Conservation (phyloP, 2,329 filamentous ascomycete species). For the Fusarium algeriense region DNA sequence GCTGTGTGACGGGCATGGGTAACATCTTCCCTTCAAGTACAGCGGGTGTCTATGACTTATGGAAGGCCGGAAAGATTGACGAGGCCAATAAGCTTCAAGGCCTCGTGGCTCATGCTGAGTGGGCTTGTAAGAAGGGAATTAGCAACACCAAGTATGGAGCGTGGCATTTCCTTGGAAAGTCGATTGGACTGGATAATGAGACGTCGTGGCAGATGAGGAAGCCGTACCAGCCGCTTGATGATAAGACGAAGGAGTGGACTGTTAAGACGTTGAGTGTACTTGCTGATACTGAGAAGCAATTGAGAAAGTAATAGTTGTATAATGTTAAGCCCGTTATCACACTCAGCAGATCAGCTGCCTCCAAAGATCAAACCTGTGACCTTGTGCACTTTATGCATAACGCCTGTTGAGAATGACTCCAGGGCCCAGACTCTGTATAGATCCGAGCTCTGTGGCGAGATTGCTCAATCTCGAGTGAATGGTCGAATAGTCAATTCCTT, state of each 20-base stretch:
- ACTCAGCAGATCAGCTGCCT: too few relatives aligned
- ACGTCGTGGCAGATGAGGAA: conserved; percentile 57
- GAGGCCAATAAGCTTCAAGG: conserved; percentile 57
- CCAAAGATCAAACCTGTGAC: too few relatives aligned
- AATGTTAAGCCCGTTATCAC: too few relatives aligned
- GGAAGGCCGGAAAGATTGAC: conserved; percentile 52
- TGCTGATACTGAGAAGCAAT: conserved; percentile 49
- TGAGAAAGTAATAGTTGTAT: not conserved
- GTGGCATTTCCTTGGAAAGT: conserved; percentile 56
- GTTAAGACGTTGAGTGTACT: conserved; percentile 56
- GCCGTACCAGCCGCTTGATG: conserved; percentile 56
- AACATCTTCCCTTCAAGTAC: conserved; percentile 61
- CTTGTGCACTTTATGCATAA: not conserved
- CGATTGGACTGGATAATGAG: conserved; percentile 53
- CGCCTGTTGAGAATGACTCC: not conserved
- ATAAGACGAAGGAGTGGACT: conserved; percentile 57
- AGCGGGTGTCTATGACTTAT: conserved; percentile 56
- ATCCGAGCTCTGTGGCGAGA: not conserved
- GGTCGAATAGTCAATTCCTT: fast-evolving
- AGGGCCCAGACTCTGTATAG: not conserved
- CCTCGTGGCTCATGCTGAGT: conserved; percentile 60
- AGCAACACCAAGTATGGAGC: conserved; percentile 61
- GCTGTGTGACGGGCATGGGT: conserved; percentile 60
- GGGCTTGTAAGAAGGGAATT: conserved; percentile 64
- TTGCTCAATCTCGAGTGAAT: fast-evolving